Evolutionary conservation across 441 rosid genomes (phyloP).

Genomic region (Populus hybrid): DNA sequence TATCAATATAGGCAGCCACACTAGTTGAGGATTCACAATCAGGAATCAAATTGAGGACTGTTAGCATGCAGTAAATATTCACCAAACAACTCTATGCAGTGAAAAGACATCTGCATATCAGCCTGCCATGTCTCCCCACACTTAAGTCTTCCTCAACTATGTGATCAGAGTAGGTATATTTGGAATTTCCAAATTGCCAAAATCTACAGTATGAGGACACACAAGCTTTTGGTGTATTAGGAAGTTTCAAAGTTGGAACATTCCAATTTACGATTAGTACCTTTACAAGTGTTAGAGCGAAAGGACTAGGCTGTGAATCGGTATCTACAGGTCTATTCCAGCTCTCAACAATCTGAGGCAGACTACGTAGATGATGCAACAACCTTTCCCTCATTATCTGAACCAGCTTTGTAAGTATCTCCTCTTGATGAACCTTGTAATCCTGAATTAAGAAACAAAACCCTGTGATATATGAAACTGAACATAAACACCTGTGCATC

Average conservation of each 20-base stretch:
- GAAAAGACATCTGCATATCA: not conserved
- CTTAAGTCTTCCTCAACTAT: not conserved
- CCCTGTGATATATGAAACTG: not conserved
- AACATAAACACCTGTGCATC: not conserved
- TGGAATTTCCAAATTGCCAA: not conserved
- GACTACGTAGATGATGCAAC: constrained; percentile 76
- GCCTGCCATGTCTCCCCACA: not conserved
- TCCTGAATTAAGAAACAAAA: constrained; percentile 51
- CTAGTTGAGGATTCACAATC: not conserved
- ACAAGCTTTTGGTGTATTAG: not conserved
- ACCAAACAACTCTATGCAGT: not conserved
- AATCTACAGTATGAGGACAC: not conserved
- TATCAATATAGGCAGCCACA: not conserved
- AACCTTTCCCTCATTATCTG: constrained; percentile 99
- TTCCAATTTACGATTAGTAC: constrained; percentile 29
- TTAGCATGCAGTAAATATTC: not conserved
- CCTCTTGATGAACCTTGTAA: constrained; percentile 95
- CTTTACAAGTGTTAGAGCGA: constrained; percentile 90
- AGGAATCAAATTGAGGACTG: not conserved
- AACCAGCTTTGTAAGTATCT: constrained; percentile 95
- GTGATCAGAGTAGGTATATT: not conserved
- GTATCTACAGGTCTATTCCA: constrained; percentile 91
- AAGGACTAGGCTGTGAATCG: constrained; percentile 79
- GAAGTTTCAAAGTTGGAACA: not conserved
- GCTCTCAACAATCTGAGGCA: constrained; percentile 85